A percentile compares a stretch with the other conserved stretches of the same genome.
phyloP scores from a whole-genome alignment of 768 basidiomycete genomes.

The Xerocomus spinulosus region DNA sequence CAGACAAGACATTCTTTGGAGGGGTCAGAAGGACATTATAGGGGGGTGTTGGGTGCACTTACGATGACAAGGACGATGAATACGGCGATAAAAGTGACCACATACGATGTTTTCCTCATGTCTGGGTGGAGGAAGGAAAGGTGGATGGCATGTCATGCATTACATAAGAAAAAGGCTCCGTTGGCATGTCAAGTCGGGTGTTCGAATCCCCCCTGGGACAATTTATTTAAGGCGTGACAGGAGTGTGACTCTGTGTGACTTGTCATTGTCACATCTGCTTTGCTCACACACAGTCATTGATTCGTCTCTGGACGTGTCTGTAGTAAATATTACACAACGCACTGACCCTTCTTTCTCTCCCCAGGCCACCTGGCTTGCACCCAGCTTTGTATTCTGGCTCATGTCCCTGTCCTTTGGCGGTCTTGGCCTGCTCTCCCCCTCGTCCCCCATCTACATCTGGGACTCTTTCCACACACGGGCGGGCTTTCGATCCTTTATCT shows the following conservation, averaged over 20 bases:
- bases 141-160: slow-evolving; percentile 18
- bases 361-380: slow-evolving; percentile 31
- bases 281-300: neutral
- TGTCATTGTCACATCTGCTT: slow-evolving; percentile 17
- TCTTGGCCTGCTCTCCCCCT: slow-evolving; percentile 56
- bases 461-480: slow-evolving; percentile 51
- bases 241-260: slow-evolving; percentile 24
- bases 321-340: slow-evolving; percentile 26
- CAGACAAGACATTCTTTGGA: slow-evolving; percentile 53
- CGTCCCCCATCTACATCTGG: slow-evolving; percentile 49
- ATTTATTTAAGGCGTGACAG: slow-evolving; percentile 11
- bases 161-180: no score
- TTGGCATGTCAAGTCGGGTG: slow-evolving; percentile 40
- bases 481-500: slow-evolving; percentile 68
- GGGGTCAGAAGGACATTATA: neutral
- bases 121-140: neutral
- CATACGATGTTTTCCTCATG: slow-evolving; percentile 72
- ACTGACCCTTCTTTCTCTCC: slow-evolving; percentile 29
- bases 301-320: slow-evolving; percentile 38
- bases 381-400: slow-evolving; percentile 44
- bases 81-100: slow-evolving; percentile 56
- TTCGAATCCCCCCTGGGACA: slow-evolving; percentile 38
- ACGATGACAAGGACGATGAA: slow-evolving; percentile 49
- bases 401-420: slow-evolving; percentile 66
- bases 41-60: slow-evolving; percentile 20